Conservation (phyloP, 257 asterid genomes). For the Nemophila menziesii region DNA sequence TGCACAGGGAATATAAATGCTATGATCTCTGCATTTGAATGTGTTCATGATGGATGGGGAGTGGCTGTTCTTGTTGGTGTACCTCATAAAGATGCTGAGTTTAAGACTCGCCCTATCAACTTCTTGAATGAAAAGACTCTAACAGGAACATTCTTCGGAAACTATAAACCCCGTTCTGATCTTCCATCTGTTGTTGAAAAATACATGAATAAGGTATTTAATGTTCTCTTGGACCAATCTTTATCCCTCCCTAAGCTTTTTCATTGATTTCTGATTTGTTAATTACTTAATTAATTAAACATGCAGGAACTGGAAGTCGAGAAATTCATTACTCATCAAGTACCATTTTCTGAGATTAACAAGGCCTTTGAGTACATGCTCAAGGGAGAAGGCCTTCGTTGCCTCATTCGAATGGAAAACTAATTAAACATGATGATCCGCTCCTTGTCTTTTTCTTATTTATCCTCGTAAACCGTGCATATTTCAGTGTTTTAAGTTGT, state of each 20-base stretch:
- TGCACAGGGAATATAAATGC: not conserved
- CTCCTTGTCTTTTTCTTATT: too few relatives aligned
- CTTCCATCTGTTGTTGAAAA: conserved; percentile 44
- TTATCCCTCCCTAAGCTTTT: too few relatives aligned
- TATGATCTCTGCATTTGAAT: not conserved
- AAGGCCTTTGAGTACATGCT: conserved; percentile 19
- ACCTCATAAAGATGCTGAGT: not conserved
- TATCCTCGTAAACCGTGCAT: too few relatives aligned
- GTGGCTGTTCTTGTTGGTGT: not conserved
- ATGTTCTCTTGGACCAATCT: too few relatives aligned
- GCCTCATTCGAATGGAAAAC: not conserved
- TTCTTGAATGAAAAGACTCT: not conserved
- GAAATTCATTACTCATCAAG: conserved; percentile 20
- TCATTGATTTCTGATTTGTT: too few relatives aligned
- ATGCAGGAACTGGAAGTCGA: conserved; percentile 18
- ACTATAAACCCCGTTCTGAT: conserved; percentile 43
- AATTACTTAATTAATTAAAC: too few relatives aligned
- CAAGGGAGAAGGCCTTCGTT: conserved; percentile 10
- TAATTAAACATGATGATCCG: not conserved
- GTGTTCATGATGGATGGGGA: not conserved
- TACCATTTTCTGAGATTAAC: conserved; percentile 2
- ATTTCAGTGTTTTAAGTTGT: too few relatives aligned
- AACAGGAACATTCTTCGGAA: not conserved
- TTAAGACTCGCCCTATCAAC: not conserved
- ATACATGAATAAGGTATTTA: conserved; percentile 55